These are phyloP conservation scores for Leptomonas seymouri DNA, from an alignment of 208 protist genomes.

Conservation along the genomic window DNA sequence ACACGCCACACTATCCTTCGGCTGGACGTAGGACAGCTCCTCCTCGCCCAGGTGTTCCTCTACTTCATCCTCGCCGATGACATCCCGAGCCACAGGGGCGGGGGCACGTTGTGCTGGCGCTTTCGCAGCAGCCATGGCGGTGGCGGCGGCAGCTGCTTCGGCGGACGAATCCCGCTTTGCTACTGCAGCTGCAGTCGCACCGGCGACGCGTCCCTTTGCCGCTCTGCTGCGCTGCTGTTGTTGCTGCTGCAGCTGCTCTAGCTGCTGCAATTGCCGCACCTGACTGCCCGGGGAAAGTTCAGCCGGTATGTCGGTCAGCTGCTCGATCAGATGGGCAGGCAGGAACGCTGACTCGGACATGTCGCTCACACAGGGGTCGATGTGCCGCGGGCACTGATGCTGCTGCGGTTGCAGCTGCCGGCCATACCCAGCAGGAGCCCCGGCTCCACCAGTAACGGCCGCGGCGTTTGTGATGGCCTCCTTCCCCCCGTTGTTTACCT, in stretches of 20 bases:
- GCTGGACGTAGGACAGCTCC: neutral
- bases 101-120: neutral
- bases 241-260: slow-evolving; percentile 18
- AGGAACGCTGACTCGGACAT: slow-evolving; percentile 12
- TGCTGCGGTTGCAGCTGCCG: neutral
- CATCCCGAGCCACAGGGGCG: neutral
- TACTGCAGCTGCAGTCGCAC: neutral
- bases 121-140: neutral
- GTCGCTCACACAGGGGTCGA: slow-evolving; percentile 14
- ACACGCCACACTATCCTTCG: slow-evolving; percentile 2
- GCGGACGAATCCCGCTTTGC: neutral
- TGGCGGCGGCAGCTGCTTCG: neutral
- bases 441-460: neutral
- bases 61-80: slow-evolving; percentile 2
- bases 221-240: slow-evolving; percentile 14
- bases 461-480: neutral
- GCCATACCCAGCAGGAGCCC: neutral
- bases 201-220: slow-evolving; percentile 13
- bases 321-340: slow-evolving; percentile 27
- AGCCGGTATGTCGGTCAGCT: slow-evolving; percentile 34
- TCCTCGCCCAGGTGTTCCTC: neutral
- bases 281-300: slow-evolving; percentile 20
- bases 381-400: slow-evolving; percentile 8
- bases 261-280: slow-evolving; percentile 6
- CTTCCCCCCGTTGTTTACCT: neutral